phyloP scores from a whole-genome alignment of 495 filamentous ascomycete genomes.

The Wilcoxina mikolae region DNA sequence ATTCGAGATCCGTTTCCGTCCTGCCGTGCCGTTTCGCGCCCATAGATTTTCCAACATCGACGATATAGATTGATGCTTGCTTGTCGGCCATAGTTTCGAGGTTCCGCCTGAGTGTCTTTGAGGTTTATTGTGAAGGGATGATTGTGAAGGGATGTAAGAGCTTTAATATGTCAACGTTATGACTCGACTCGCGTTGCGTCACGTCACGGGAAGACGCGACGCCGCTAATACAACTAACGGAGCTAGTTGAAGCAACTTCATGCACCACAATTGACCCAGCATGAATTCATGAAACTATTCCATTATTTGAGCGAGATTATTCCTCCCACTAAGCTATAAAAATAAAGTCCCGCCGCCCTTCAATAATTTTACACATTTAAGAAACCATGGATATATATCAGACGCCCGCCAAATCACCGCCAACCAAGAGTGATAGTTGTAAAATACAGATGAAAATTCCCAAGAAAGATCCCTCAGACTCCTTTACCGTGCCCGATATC shows the following conservation, averaged over 20 bases:
- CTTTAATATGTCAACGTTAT: no score
- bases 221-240: no score
- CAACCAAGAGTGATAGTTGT: neutral
- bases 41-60: conserved; percentile 80
- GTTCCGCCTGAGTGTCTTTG: no score
- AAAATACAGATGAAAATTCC: neutral
- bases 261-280: no score
- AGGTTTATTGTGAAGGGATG: neutral
- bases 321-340: neutral
- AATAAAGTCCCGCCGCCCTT: neutral
- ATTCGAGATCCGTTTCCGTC: conserved; percentile 68
- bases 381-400: neutral
- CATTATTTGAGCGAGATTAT: neutral
- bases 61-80: conserved; percentile 79
- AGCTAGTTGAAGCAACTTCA: no score
- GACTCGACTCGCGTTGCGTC: no score
- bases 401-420: neutral
- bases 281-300: no score
- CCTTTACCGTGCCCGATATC: conserved; percentile 6
- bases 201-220: no score
- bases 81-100: conserved; percentile 71
- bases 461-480: conserved; percentile 1
- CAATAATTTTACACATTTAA: neutral
- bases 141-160: neutral
- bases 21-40: conserved; percentile 59